Conservation (phyloP, 345 rosid genomes). For the Geranium brycei region DNA sequence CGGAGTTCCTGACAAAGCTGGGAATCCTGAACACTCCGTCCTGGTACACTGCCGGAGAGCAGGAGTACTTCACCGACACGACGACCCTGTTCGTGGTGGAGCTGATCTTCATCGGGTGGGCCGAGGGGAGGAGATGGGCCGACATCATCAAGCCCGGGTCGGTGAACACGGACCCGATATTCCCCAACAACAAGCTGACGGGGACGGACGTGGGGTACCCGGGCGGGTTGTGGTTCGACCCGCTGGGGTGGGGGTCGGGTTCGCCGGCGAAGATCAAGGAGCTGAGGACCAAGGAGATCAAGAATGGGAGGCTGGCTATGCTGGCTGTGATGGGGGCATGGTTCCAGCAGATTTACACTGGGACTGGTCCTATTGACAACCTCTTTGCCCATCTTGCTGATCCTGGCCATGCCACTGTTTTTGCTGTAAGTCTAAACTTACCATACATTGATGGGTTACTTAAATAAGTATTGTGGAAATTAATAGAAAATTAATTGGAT, state of each 20-base stretch:
- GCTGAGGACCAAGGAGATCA: slow-evolving; percentile 87
- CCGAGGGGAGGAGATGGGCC: slow-evolving; percentile 95
- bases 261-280: slow-evolving; percentile 79
- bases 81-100: slow-evolving; percentile 72
- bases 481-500: too few relatives aligned
- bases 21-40: slow-evolving; percentile 90
- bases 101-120: slow-evolving; percentile 86
- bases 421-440: slow-evolving; percentile 43
- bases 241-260: slow-evolving; percentile 84
- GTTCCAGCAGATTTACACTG: slow-evolving; percentile 98
- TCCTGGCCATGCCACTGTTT: slow-evolving; percentile 91
- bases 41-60: slow-evolving; percentile 82
- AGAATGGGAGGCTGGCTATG: slow-evolving; percentile 94
- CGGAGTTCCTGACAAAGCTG: slow-evolving; percentile 76
- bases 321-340: slow-evolving; percentile 99
- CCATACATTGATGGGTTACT: too few relatives aligned
- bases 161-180: slow-evolving; percentile 88
- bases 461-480: too few relatives aligned
- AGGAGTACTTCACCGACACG: slow-evolving; percentile 81
- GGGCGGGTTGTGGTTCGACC: slow-evolving; percentile 98
- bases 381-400: slow-evolving; percentile 93
- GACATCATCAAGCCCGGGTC: slow-evolving; percentile 91
- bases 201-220: slow-evolving; percentile 98
- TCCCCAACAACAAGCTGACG: slow-evolving; percentile 94
- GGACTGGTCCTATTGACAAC: slow-evolving; percentile 93